A percentile compares a stretch with the other conserved stretches of the same genome.
Evolutionary conservation across 306 rosid genomes (phyloP).

Genomic region (Delonix regia): DNA sequence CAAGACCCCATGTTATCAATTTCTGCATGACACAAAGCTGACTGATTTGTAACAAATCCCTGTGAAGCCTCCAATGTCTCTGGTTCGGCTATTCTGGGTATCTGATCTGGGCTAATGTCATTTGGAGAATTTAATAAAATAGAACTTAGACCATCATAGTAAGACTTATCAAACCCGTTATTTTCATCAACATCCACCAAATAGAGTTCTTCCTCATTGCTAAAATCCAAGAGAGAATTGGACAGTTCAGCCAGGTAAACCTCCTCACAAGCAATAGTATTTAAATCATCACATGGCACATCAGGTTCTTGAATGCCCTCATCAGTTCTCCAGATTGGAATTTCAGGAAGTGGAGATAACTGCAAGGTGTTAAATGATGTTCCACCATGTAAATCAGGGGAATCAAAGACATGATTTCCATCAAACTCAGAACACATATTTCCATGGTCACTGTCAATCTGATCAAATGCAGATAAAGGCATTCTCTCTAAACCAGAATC

Average conservation of each 20-base stretch:
- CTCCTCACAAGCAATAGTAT: slow-evolving; percentile 50
- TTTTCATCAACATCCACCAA: slow-evolving; percentile 62
- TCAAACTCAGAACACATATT: slow-evolving; percentile 59
- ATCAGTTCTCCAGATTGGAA: slow-evolving; percentile 61
- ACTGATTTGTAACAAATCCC: slow-evolving; percentile 36
- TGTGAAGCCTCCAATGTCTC: slow-evolving; percentile 46
- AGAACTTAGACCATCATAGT: slow-evolving; percentile 80
- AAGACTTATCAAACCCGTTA: slow-evolving; percentile 71
- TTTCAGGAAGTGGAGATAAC: slow-evolving; percentile 67
- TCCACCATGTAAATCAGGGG: slow-evolving; percentile 64
- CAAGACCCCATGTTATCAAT: slow-evolving; percentile 45
- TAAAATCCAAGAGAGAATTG: slow-evolving; percentile 69
- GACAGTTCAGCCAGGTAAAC: slow-evolving; percentile 74
- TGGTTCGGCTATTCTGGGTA: slow-evolving; percentile 37
- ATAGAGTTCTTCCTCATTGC: slow-evolving; percentile 72
- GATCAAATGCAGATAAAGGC: slow-evolving; percentile 50
- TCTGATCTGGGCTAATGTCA: slow-evolving; percentile 48
- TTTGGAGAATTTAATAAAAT: slow-evolving; percentile 67
- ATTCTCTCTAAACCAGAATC: slow-evolving; percentile 44
- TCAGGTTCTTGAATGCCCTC: slow-evolving; percentile 44
- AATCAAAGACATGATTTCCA: slow-evolving; percentile 53
- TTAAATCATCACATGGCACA: slow-evolving; percentile 49
- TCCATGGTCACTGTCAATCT: slow-evolving; percentile 48
- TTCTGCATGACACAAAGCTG: slow-evolving; percentile 47
- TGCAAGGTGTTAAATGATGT: slow-evolving; percentile 63